Evolutionary conservation across 2,329 filamentous ascomycete genomes (phyloP), one percentile per base, ranked within the genome.

Genomic region (Fonsecaea multimorphosa): DNA sequence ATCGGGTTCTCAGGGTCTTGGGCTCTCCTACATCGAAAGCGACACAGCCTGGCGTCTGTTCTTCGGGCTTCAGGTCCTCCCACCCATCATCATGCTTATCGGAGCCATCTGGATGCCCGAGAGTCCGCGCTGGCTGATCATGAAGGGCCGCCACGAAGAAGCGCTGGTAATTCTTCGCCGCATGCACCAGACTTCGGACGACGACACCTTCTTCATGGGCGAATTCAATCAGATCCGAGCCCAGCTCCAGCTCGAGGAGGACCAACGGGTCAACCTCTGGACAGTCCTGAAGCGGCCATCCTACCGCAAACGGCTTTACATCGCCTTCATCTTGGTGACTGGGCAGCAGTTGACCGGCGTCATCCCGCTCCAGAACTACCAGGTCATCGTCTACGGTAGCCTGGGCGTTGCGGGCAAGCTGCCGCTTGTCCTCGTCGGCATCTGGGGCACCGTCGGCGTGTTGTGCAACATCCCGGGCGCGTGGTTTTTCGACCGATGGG

Each of bases 141-240:
- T 58, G 24, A 62, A 38, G 16, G 58, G 52, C 22, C 58, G 53
- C 1, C 34, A 61, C 44, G 63, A 62, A 6, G 63, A 65, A 8
- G 32, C 34, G 0, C 53, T 40, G 3, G 44, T 40, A 8, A 54
- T 62, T 4, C 63, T 65, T 2, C 53, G 57, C 19, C 34, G 32
- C 19, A 51, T 65, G 19, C 63, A 65, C 40, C 49, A 52, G n/a
- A 31, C 29, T 1, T 19, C 19, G 11, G 14, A 64, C 29, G 62
- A 53, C 24, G 62, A 64, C 29, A 24, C 57, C 0, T 65, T 65
- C 31, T 55, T 46, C 36, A 52, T 24, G 36, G 22, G 46, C 36
- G 63, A 65, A 38, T 65, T 61, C 36, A 38, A 49, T n/a, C 63
- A 65, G 27, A 61, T 65, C 27, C 46, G 38, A 19, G 49, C 46